A percentile compares a stretch with the other conserved stretches of the same genome.
phyloP scores from a whole-genome alignment of 768 basidiomycete species.

The Pleurotus cornucopiae region DNA sequence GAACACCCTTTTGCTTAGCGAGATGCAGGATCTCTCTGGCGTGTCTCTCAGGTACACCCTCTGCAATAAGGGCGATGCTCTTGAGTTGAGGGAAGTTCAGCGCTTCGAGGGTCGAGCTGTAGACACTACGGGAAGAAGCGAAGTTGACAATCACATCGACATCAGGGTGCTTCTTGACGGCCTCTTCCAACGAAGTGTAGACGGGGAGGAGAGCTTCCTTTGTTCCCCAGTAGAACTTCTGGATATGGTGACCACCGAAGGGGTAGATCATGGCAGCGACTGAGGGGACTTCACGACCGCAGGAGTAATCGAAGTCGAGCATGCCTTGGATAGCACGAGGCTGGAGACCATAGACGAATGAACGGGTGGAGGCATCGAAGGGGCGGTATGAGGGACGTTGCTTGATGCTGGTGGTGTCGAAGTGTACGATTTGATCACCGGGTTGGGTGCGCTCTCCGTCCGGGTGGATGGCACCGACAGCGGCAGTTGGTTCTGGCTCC shows the following conservation, averaged over 20 bases:
- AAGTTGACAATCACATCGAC: slow-evolving; percentile 99
- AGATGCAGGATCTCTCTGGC: slow-evolving; percentile 93
- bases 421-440: slow-evolving; percentile 87
- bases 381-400: slow-evolving; percentile 80
- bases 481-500: slow-evolving; percentile 31
- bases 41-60: slow-evolving; percentile 98
- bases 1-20: slow-evolving; percentile 79
- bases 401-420: slow-evolving; percentile 50
- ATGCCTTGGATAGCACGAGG: slow-evolving; percentile 96
- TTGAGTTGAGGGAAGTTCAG: slow-evolving; percentile 56
- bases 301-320: slow-evolving; percentile 99
- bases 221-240: slow-evolving; percentile 99
- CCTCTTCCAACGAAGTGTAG: slow-evolving; percentile 89
- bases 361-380: slow-evolving; percentile 90
- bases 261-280: slow-evolving; percentile 99
- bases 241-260: slow-evolving; percentile 99
- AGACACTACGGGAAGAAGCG: slow-evolving; percentile 89
- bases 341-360: slow-evolving; percentile 97
- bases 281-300: slow-evolving; percentile 84
- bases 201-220: slow-evolving; percentile 98
- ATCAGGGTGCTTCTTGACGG: slow-evolving; percentile 91
- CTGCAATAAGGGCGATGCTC: slow-evolving; percentile 89
- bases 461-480: slow-evolving; percentile 70
- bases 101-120: slow-evolving; percentile 91
- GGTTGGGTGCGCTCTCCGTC: slow-evolving; percentile 81